Evolutionary conservation across 345 rosid genomes (phyloP), one percentile per base, ranked within the genome.

Genomic region (Alliaria petiolata): DNA sequence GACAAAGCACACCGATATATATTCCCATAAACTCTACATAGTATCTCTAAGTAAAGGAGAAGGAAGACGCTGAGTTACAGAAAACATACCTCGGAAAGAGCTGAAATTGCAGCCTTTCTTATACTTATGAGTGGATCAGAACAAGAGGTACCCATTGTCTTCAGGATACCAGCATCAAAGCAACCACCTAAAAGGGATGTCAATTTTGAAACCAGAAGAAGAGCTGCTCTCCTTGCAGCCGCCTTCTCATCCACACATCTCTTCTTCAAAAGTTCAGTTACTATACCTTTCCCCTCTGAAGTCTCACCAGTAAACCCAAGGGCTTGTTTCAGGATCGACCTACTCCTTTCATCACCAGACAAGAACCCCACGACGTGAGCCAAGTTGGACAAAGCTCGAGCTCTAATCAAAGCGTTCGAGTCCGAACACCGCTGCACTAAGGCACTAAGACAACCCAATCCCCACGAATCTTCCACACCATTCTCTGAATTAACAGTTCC

Each of bases 81-180:
- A 34, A 39, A 82, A 72, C 84, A 62, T 66, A 93, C 97, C 97
- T 93, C 95, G 4, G 96, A 93, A 52, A 93, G 86, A 31, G 96
- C 96, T 42, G 87, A 85, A 72, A 84, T 74, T 22, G 96, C 96
- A 47, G 91, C 96, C 80, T 89, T 95, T 57, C 99, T 84, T 33
- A 86, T 91, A 82, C 97, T 95, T 57, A 95, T 87, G 52, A 95
- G 96, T 6, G 96, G 89, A 75, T 93, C 98, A 4, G 91, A 93
- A 74, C 97, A 93, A 75, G 98, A 92, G 69, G 87, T 83, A 46
- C 92, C 97, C 84, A 89, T 76, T 12, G 81, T 86, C 78, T 87
- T 91, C 40, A 91, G 82, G 74, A 93, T 58, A 80, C 78, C 63
- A 58, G 75, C 86, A 79, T 86, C 99, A 39, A 89, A 75, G 74